A percentile compares a stretch with the other conserved stretches of the same genome.
These are phyloP conservation scores for Austropuccinia psidii DNA, from an alignment of 1,284 basidiomycete species.

Conservation along the genomic window DNA sequence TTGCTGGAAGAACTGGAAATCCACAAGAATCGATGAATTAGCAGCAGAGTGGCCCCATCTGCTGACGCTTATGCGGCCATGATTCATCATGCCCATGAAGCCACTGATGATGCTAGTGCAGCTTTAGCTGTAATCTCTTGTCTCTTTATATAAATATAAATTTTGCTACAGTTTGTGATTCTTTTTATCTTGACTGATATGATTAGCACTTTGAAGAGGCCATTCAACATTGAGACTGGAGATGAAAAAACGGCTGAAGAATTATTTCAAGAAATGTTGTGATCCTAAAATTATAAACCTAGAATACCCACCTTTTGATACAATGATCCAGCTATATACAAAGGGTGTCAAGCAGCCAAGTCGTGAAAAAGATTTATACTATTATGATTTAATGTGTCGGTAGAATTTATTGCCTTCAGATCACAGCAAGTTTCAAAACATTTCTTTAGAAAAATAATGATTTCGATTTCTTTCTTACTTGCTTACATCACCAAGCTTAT, in stretches of 20 bases:
- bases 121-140: slow-evolving; percentile 54
- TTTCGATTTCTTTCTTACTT: neutral
- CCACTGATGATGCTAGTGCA: slow-evolving; percentile 82
- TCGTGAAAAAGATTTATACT: slow-evolving; percentile 66
- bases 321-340: slow-evolving; percentile 96
- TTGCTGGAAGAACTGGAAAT: slow-evolving; percentile 68
- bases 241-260: slow-evolving; percentile 73
- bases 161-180: neutral
- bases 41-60: slow-evolving; percentile 66
- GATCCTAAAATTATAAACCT: slow-evolving; percentile 67
- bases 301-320: slow-evolving; percentile 91
- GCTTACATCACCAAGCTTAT: no score
- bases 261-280: slow-evolving; percentile 67
- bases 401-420: slow-evolving; percentile 66
- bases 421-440: slow-evolving; percentile 93
- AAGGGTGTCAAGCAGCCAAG: slow-evolving; percentile 67
- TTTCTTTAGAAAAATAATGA: no score
- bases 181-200: neutral
- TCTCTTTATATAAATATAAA: neutral
- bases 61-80: slow-evolving; percentile 85
- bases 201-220: slow-evolving; percentile 67
- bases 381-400: slow-evolving; percentile 62
- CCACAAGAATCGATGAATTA: slow-evolving; percentile 69
- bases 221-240: slow-evolving; percentile 70
- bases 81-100: slow-evolving; percentile 77